A percentile compares a stretch with the other conserved stretches of the same genome.
These are phyloP conservation scores for Aureobasidium sp. DNA, from an alignment of 2,329 filamentous ascomycete genomes.

Conservation along the genomic window DNA sequence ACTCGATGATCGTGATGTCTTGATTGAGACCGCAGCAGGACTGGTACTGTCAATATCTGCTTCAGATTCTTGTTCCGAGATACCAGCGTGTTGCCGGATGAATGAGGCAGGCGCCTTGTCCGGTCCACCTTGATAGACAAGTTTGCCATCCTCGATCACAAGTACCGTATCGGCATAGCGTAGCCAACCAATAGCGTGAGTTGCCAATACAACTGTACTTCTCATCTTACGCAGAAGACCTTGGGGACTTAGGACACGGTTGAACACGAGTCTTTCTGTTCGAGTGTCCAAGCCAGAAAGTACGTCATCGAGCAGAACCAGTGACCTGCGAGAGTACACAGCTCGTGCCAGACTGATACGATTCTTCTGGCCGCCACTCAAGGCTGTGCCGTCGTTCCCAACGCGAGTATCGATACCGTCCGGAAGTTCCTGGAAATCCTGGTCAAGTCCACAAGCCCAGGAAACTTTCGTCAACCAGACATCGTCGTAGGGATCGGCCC, in stretches of 20 bases:
- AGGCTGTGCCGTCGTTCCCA: constrained; percentile 74
- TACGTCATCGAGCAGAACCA: constrained; percentile 73
- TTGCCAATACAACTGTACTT: constrained; percentile 37
- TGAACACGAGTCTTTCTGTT: constrained; percentile 37
- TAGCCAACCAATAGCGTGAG: constrained; percentile 31
- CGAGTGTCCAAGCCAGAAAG: constrained; percentile 63
- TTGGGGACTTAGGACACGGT: constrained; percentile 31
- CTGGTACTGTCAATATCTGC: neutral
- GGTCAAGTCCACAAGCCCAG: constrained; percentile 62
- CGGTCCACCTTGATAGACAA: constrained; percentile 2
- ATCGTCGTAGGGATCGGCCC: constrained; percentile 61
- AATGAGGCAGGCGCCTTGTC: constrained; percentile 1
- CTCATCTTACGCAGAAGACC: constrained; percentile 34
- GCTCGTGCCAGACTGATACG: constrained; percentile 71
- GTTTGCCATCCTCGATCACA: constrained; percentile 15
- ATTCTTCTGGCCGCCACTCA: constrained; percentile 79
- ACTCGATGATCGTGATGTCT: neutral
- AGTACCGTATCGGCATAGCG: constrained; percentile 34
- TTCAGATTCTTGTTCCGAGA: neutral
- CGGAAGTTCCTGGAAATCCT: constrained; percentile 66
- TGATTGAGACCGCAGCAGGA: neutral
- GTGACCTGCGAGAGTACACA: constrained; percentile 68
- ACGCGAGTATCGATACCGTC: constrained; percentile 76
- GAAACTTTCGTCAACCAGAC: constrained; percentile 64
- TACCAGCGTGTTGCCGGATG: neutral